Evolutionary conservation across 176 grass and related monocot species (phyloP).

Genomic region (Oryza australiensis): DNA sequence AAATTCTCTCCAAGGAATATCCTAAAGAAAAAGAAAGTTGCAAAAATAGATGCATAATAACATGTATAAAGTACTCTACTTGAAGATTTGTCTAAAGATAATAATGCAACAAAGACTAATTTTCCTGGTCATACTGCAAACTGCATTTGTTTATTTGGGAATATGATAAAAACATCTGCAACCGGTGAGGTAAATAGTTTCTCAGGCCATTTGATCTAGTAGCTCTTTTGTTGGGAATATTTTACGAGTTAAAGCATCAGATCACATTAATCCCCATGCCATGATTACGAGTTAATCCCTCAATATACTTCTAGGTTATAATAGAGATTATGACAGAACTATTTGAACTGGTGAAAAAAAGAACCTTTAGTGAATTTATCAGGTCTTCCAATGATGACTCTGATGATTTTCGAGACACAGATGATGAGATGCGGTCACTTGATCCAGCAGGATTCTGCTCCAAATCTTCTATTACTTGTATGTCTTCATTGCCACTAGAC

Average conservation of each 20-base stretch:
- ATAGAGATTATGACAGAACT: neutral
- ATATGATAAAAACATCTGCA: neutral
- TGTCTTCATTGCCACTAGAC: conserved; percentile 34
- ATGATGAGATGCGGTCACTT: conserved; percentile 36
- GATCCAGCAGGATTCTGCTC: conserved; percentile 37
- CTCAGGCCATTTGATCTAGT: neutral
- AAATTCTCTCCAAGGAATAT: conserved; percentile 96
- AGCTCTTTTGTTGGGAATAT: neutral
- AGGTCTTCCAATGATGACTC: conserved; percentile 56
- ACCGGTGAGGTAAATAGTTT: neutral
- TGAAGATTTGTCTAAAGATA: neutral
- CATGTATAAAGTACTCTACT: conserved; percentile 7
- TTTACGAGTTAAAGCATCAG: neutral
- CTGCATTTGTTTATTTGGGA: conserved; percentile 9
- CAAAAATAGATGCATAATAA: neutral
- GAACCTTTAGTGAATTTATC: conserved; percentile 59
- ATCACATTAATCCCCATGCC: neutral
- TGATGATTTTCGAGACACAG: conserved; percentile 46
- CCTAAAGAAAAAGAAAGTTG: conserved; percentile 51
- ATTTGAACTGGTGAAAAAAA: conserved; percentile 8
- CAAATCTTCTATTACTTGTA: conserved; percentile 1
- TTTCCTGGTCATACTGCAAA: conserved; percentile 6
- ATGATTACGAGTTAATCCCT: conserved; percentile 29
- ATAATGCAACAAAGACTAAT: neutral
- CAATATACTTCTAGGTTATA: conserved; percentile 11